Evolutionary conservation across 352 stramenopile genomes (phyloP).

Genomic region (Lagenidium sp.): DNA sequence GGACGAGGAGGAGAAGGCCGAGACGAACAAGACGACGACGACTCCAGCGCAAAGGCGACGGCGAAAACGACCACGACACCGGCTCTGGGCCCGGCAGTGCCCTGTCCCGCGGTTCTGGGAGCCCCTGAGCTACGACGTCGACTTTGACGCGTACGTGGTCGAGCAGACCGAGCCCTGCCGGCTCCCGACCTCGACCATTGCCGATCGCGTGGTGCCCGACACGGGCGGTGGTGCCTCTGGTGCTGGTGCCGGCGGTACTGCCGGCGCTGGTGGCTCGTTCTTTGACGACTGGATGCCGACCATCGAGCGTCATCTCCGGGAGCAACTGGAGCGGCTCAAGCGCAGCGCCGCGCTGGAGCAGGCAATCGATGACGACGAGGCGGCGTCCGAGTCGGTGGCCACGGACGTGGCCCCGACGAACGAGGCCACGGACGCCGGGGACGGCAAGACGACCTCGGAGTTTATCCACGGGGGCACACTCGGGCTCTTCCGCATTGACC

Average conservation of each 20-base stretch:
- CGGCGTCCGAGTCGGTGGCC: conserved; percentile 4
- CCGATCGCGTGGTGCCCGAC: too few species aligned
- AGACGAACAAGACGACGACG: neutral
- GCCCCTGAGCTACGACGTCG: conserved; percentile 38
- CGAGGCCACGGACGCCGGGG: neutral
- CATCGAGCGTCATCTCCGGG: conserved; percentile 34
- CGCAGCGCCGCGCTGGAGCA: conserved; percentile 1
- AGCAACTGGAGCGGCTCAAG: conserved; percentile 9
- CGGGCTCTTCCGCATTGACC: conserved; percentile 59
- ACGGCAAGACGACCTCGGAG: conserved; percentile 6
- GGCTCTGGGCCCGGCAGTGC: conserved; percentile 21
- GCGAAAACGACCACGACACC: conserved; percentile 9
- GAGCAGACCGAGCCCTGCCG: conserved; percentile 31
- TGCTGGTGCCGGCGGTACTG: too few species aligned
- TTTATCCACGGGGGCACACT: conserved; percentile 49
- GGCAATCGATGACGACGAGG: neutral
- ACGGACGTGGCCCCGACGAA: conserved; percentile 7
- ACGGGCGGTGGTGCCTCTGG: too few species aligned
- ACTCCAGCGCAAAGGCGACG: too few species aligned
- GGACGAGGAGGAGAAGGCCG: neutral
- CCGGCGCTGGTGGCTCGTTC: conserved; percentile 2
- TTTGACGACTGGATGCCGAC: conserved; percentile 39
- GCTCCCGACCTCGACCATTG: neutral
- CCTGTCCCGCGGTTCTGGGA: conserved; percentile 38
- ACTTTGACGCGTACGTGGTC: conserved; percentile 43